These are phyloP conservation scores for Candida ficus DNA, from an alignment of 805 yeast genomes.

Conservation along the genomic window DNA sequence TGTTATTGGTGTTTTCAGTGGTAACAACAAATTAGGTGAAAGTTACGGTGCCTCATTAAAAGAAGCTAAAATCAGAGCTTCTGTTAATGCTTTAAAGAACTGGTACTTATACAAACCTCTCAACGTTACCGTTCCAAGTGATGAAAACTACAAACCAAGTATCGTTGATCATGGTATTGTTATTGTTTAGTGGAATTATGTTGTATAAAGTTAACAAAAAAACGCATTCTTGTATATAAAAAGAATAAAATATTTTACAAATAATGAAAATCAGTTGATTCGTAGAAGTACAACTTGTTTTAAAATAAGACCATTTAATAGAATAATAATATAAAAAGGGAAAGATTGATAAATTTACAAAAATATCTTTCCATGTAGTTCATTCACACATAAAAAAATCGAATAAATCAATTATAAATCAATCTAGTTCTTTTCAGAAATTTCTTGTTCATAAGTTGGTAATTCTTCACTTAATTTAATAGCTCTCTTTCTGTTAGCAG, in stretches of 20 bases:
- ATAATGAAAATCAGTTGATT: background rate
- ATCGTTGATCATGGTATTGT: slow-evolving; percentile 41
- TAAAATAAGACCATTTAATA: background rate
- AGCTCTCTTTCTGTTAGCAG: slow-evolving; percentile 5
- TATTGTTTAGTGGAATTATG: slow-evolving; percentile 30
- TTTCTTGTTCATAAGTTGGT: slow-evolving; percentile 5
- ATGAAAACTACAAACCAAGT: slow-evolving; percentile 33
- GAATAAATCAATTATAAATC: too few relatives aligned
- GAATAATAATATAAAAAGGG: background rate
- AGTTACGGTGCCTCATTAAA: slow-evolving; percentile 87
- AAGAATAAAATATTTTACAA: background rate
- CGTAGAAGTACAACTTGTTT: background rate
- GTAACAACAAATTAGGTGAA: slow-evolving; percentile 80
- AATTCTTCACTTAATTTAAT: background rate
- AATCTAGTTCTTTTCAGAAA: slow-evolving; percentile 5
- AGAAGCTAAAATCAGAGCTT: slow-evolving; percentile 91
- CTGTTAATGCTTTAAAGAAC: slow-evolving; percentile 82
- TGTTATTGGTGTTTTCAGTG: slow-evolving; percentile 88
- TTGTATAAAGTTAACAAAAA: background rate
- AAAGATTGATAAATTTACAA: background rate
- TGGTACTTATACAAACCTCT: slow-evolving; percentile 91
- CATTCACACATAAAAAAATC: background rate
- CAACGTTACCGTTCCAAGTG: slow-evolving; percentile 59
- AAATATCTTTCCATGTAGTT: background rate
- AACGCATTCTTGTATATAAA: slow-evolving; percentile 10